Evolutionary conservation across 352 stramenopile genomes (phyloP).

Genomic region (Chrysophaeum taylorii): DNA sequence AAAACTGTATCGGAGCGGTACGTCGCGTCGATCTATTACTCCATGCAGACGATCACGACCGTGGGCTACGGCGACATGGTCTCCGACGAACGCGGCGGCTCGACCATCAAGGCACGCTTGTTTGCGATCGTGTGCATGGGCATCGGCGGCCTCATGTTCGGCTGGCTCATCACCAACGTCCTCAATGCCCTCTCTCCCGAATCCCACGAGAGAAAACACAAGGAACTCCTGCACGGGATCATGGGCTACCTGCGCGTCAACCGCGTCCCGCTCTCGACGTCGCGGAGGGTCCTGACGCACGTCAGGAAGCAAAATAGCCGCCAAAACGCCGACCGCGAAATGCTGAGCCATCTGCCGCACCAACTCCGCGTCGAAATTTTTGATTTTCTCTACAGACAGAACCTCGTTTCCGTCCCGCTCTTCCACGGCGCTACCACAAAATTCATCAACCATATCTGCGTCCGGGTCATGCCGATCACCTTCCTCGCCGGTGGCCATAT

Average conservation of each 20-base stretch:
- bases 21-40: neutral
- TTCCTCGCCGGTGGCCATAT: neutral
- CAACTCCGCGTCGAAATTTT: neutral
- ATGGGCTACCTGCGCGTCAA: neutral
- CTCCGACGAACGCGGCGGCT: too few species aligned
- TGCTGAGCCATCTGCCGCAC: neutral
- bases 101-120: too few species aligned
- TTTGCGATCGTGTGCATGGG: neutral
- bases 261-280: neutral
- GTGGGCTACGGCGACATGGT: slow-evolving; percentile 15
- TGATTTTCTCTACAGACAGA: neutral
- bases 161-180: slow-evolving; percentile 14
- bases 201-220: neutral
- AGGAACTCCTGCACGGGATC: neutral
- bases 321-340: neutral
- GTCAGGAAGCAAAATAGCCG: slow-evolving; percentile 1
- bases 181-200: neutral
- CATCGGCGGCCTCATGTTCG: slow-evolving; percentile 12
- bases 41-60: slow-evolving; percentile 17
- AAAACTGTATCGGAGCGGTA: neutral
- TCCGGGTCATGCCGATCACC: neutral
- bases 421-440: neutral
- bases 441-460: neutral
- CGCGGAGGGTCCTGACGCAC: neutral
- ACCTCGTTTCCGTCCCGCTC: neutral